A percentile compares a stretch with the other conserved stretches of the same genome.
phyloP scores from a whole-genome alignment of 345 rosid species.

The Aquilaria yunnanensis region DNA sequence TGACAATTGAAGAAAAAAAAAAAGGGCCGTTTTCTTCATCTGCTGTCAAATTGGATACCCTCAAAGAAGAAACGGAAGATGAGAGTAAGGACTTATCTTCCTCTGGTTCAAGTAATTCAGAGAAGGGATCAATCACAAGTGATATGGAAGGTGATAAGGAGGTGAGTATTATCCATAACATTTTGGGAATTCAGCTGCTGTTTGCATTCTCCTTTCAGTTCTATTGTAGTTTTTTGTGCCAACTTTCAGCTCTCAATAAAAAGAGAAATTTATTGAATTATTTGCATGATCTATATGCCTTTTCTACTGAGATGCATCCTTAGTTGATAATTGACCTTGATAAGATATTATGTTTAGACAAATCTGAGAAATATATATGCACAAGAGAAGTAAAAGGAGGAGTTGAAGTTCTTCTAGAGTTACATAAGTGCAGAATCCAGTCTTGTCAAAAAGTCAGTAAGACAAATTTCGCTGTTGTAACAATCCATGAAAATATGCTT shows the following conservation, averaged over 20 bases:
- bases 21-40: slow-evolving; percentile 34
- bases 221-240: neutral
- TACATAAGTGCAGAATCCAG: too few species aligned
- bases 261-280: neutral
- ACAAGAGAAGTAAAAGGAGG: too few species aligned
- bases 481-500: too few species aligned
- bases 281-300: neutral
- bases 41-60: slow-evolving; percentile 35
- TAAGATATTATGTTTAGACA: too few species aligned
- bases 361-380: too few species aligned
- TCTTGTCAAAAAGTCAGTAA: too few species aligned
- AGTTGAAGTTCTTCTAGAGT: too few species aligned
- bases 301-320: too few species aligned
- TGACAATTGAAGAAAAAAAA: slow-evolving; percentile 30
- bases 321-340: too few species aligned
- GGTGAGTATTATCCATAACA: slow-evolving; percentile 30
- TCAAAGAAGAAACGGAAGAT: slow-evolving; percentile 52
- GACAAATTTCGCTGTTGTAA: too few species aligned
- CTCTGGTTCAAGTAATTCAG: slow-evolving; percentile 37
- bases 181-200: neutral
- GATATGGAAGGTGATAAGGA: slow-evolving; percentile 29
- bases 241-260: neutral
- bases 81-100: slow-evolving; percentile 42
- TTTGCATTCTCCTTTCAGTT: neutral
- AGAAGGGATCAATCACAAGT: slow-evolving; percentile 32